These are phyloP conservation scores for Colletotrichum lini DNA, from an alignment of 2,329 filamentous ascomycete species.

Conservation along the genomic window DNA sequence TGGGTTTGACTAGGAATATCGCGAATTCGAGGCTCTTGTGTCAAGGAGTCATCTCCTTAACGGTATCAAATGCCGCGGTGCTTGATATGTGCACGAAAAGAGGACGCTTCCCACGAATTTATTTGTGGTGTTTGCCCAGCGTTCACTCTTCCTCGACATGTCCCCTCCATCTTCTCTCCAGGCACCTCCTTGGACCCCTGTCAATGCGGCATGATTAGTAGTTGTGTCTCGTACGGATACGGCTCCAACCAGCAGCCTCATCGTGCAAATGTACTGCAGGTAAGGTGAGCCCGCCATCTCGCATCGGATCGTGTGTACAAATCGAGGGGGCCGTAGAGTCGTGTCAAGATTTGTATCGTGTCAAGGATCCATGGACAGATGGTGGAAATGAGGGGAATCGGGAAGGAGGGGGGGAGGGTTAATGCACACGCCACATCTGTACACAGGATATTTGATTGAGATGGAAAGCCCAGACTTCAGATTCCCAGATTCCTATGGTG, in stretches of 20 bases:
- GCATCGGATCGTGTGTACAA: conserved; percentile 3
- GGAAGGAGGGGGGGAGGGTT: neutral
- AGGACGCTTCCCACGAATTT: neutral
- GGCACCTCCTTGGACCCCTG: neutral
- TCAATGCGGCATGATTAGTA: neutral
- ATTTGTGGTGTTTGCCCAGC: neutral
- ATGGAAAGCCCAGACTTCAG: neutral
- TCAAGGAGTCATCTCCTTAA: neutral
- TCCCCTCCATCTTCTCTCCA: neutral
- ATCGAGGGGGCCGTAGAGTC: neutral
- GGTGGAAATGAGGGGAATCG: neutral
- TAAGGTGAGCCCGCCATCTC: neutral
- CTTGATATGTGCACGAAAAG: neutral
- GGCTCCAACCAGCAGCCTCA: conserved; percentile 2
- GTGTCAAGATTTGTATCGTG: neutral
- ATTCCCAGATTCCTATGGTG: neutral
- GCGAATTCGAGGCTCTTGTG: neutral
- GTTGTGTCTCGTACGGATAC: neutral
- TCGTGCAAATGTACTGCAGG: neutral
- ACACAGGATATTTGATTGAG: neutral
- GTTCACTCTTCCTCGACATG: neutral
- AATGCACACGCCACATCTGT: neutral
- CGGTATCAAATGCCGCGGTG: neutral
- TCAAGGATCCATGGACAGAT: neutral
- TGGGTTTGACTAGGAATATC: neutral